Percentiles rank a stretch among this genome's conserved stretches.
Evolutionary conservation across 2,329 filamentous ascomycete species (phyloP).

Genomic region (Arachnomyces sp.): DNA sequence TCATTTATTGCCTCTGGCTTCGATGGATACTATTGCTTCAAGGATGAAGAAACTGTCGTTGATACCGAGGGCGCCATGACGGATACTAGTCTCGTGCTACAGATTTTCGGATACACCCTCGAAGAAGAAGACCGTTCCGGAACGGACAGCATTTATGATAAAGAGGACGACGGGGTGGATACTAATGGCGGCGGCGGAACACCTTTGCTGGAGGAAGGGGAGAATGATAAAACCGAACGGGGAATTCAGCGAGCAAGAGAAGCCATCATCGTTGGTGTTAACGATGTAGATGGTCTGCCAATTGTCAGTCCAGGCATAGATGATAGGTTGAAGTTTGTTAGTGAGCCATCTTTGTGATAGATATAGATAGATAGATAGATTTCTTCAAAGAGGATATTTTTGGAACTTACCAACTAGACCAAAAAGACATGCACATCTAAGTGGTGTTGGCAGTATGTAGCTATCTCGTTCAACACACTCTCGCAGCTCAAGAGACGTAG

Average conservation of each 20-base stretch:
- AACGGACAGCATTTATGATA: too few relatives aligned
- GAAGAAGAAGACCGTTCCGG: too few relatives aligned
- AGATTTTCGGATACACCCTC: constrained; percentile 6
- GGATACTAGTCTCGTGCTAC: constrained; percentile 16
- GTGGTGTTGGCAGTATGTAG: too few relatives aligned
- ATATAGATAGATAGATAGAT: too few relatives aligned
- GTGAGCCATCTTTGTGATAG: not conserved
- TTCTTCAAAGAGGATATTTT: too few relatives aligned
- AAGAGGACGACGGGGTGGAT: not conserved
- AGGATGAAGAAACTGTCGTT: constrained; percentile 13
- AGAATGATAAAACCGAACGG: constrained; percentile 1
- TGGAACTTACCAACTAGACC: too few relatives aligned
- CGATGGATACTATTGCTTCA: constrained; percentile 18
- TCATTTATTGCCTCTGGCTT: constrained; percentile 17
- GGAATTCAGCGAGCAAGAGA: constrained; percentile 8
- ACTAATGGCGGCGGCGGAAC: too few relatives aligned
- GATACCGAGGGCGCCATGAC: constrained; percentile 17
- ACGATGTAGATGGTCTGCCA: constrained; percentile 7
- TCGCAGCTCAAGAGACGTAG: too few relatives aligned
- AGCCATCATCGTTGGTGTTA: constrained; percentile 5
- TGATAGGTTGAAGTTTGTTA: constrained; percentile 9
- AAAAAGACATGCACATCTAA: too few relatives aligned
- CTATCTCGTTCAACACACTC: too few relatives aligned
- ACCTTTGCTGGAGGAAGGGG: not conserved
- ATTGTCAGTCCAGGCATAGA: constrained; percentile 10